Base-by-base conservation (phyloP, 2,329 filamentous ascomycete genomes). In the Beauveria asiatica region DNA sequence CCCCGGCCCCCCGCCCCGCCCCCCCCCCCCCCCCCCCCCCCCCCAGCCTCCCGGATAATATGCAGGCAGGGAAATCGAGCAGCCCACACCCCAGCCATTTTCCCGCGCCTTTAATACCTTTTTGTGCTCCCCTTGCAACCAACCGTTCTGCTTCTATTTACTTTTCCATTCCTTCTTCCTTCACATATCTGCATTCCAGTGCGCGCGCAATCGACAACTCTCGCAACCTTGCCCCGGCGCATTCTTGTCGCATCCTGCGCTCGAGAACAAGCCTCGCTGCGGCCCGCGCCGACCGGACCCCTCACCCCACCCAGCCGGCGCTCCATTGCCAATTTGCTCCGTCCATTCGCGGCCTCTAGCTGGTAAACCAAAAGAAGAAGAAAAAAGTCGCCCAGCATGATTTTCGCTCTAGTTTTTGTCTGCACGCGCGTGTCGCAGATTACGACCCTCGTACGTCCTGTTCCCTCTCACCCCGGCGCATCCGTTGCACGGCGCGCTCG, bases 341-440 rank as follows among this genome's bases (percentile, higher is more conserved):
- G 30, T 33, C 30, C 11, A 33, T 33, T 33, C 30, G 42, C 33
- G 19, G 45, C 46, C 16, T 30, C 46, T 58, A 46, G 27, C 11
- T 11, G 45, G 33, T 44, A 10, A 13, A 33, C 11, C 30, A 5
- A 33, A 1, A 33, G 0, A 13, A 5, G n/a, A n/a, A n/a, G n/a
- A 30, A 37, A n/a, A 25, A 23, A 42, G 30, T 48, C 62, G 66
- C 66, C 65, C 74, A 74, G 67, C 65, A 87, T 87, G 84, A 64
- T 86, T 49, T 86, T 85, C 74, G 83, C 81, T 64, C 70, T 87
- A 64, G 75, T 85, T 65, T 87, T 87, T 73, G 77, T 83, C 71
- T 81, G 80, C 66, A 85, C 81, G 76, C 82, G 85, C 66, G 78
- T 86, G 67, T 68, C 79, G 66, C 78, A 87, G 72, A 86, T 87